Evolutionary conservation across 23 red algal species (phyloP), one percentile per base, ranked within the genome.

Genomic region (Gracilaria vermiculophylla): DNA sequence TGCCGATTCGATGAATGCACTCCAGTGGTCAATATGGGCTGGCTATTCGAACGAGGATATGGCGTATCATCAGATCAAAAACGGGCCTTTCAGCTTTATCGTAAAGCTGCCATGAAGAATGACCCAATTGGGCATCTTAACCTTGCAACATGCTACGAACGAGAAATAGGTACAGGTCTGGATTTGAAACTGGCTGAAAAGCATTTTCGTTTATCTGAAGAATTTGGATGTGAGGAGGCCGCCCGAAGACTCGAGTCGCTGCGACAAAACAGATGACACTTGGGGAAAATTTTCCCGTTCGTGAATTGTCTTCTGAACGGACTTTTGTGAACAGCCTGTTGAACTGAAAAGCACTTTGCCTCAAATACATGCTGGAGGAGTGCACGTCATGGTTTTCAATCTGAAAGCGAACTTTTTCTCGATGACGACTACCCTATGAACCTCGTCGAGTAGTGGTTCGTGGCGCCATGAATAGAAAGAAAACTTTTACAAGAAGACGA

Each of bases 41-140:
- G 72, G 84, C 25, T 88, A 33, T 39, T 61, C 24, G 84, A 88
- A 77, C 71, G 62, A 54, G 84, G 84, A 17, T 51, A 45, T 48
- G 84, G 70, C 16, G 39, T 88, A 40, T 51, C 66, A 5, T 34
- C 39, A 56, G 58, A 64, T 45, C 73, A 9, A 20, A 55, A 62
- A 33, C 29, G 8, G 27, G 84, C 84, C n/a, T 76, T 88, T 37
- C 41, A 61, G 34, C 53, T 88, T 4, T 88, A 88, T 55, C 53
- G 19, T 16, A 32, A 62, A 65, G 84, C 84, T 62, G 66, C 84
- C 21, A 53, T 76, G 53, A 29, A 47, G 57, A 53, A 64, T 12
- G 55, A 78, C 39, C 42, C 69, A 29, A 69, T 25, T 49, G 84
- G 69, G 13, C 66, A 56, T 28, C 69, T 88, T 34, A 88, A 88